Conservation (phyloP, 371 early-diverging fungal genomes). For the Mucor racemosus region DNA sequence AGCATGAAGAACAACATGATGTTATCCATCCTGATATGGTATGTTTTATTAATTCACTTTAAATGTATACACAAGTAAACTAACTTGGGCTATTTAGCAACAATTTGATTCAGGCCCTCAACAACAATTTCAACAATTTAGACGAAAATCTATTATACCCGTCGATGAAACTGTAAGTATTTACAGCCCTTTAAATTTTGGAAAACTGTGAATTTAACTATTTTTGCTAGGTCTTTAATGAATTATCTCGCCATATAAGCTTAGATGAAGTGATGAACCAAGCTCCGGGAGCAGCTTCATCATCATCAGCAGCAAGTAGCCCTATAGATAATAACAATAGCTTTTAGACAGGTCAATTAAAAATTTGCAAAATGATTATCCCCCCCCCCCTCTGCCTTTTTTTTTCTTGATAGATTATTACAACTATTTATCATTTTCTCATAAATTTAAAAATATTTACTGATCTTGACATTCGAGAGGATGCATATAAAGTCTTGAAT, state of each 20-base stretch:
- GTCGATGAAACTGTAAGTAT: conserved; percentile 50
- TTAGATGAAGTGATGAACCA: conserved; percentile 81
- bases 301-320: conserved; percentile 28
- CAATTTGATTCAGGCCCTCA: conserved; percentile 68
- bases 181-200: neutral
- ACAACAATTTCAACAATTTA: conserved; percentile 73
- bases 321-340: conserved; percentile 19
- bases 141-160: conserved; percentile 92
- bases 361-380: neutral
- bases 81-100: conserved; percentile 39
- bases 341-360: neutral
- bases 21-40: conserved; percentile 56
- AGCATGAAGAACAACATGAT: conserved; percentile 37
- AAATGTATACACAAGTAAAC: no score
- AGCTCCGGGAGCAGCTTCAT: conserved; percentile 44
- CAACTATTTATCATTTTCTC: neutral
- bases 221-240: conserved; percentile 64
- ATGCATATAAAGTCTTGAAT: no score
- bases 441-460: neutral
- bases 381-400: neutral
- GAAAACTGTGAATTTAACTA: neutral
- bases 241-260: conserved; percentile 83
- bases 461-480: neutral
- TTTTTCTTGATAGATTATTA: neutral
- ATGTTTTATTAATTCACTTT: neutral